phyloP scores from a whole-genome alignment of 768 basidiomycete genomes.

The Chiua virens region DNA sequence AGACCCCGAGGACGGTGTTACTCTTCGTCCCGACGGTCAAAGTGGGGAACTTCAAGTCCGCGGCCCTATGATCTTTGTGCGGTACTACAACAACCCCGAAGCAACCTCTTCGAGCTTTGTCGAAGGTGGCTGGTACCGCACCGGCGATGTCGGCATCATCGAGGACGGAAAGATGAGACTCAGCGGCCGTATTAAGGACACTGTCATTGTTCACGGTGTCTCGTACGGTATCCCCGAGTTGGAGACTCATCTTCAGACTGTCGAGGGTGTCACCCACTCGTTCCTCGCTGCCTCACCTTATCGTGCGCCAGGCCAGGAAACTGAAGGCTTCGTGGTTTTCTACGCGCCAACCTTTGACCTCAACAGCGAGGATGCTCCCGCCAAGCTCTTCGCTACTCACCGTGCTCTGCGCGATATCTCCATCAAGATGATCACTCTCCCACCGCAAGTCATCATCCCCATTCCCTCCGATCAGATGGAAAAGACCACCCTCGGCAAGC shows the following conservation, averaged over 20 bases:
- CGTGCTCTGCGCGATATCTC: conserved; percentile 31
- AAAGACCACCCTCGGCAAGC: conserved; percentile 45
- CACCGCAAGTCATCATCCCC: conserved; percentile 39
- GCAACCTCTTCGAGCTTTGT: conserved; percentile 49
- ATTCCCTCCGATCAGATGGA: conserved; percentile 39
- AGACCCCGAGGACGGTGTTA: conserved; percentile 25
- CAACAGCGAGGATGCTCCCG: conserved; percentile 20
- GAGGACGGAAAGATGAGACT: conserved; percentile 31
- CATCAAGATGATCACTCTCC: conserved; percentile 34
- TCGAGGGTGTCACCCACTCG: conserved; percentile 3
- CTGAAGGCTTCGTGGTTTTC: conserved; percentile 2
- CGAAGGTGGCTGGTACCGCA: conserved; percentile 53
- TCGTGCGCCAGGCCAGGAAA: conserved; percentile 2
- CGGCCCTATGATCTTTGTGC: conserved; percentile 38
- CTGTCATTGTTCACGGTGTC: conserved; percentile 40
- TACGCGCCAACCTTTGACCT: conserved; percentile 22
- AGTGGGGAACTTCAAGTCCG: conserved; percentile 41
- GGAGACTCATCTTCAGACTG: background rate
- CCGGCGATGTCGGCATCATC: conserved; percentile 51
- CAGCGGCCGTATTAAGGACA: conserved; percentile 29
- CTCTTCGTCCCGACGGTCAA: conserved; percentile 27
- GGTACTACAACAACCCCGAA: conserved; percentile 48
- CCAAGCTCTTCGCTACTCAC: conserved; percentile 28
- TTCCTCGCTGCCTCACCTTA: conserved; percentile 2
- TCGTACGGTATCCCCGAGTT: conserved; percentile 28